Percentiles rank a stretch among this genome's conserved stretches.
Evolutionary conservation across 306 rosid species (phyloP).

Genomic region (Cyamopsis tetragonoloba): DNA sequence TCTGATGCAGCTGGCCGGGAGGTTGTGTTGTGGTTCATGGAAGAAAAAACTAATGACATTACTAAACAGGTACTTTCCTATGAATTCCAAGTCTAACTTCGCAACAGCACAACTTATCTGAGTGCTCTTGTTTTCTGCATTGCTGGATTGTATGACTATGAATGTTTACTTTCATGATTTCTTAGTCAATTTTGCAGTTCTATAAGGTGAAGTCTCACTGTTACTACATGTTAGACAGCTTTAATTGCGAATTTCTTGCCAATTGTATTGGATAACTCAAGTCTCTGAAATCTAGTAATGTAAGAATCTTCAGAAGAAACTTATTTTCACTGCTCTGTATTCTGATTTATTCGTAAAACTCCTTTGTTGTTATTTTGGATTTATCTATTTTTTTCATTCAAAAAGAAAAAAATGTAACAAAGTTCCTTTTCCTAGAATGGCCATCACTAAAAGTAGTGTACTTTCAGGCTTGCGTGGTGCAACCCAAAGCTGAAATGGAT

Average conservation of each 20-base stretch:
- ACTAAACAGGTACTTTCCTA: slow-evolving; percentile 67
- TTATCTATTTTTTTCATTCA: background rate
- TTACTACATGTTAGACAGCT: background rate
- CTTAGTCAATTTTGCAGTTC: background rate
- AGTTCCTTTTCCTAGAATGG: background rate
- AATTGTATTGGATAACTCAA: background rate
- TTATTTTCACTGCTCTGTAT: background rate
- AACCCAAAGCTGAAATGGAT: slow-evolving; percentile 94
- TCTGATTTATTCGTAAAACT: background rate
- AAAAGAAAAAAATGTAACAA: background rate
- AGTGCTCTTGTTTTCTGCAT: too few species aligned
- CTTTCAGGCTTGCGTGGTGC: slow-evolving; percentile 79
- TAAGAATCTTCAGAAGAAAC: background rate
- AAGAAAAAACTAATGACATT: slow-evolving; percentile 70
- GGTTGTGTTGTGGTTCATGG: slow-evolving; percentile 90
- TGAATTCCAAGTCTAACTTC: background rate
- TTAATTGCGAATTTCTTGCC: background rate
- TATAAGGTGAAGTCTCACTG: background rate
- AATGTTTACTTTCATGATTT: background rate
- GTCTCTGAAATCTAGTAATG: background rate
- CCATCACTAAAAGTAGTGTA: background rate
- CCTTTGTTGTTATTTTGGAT: background rate
- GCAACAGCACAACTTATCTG: too few species aligned
- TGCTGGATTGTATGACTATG: too few species aligned
- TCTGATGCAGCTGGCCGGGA: slow-evolving; percentile 81